phyloP scores from a whole-genome alignment of 108 stramenopile genomes.

The Cyclotella atomus region DNA sequence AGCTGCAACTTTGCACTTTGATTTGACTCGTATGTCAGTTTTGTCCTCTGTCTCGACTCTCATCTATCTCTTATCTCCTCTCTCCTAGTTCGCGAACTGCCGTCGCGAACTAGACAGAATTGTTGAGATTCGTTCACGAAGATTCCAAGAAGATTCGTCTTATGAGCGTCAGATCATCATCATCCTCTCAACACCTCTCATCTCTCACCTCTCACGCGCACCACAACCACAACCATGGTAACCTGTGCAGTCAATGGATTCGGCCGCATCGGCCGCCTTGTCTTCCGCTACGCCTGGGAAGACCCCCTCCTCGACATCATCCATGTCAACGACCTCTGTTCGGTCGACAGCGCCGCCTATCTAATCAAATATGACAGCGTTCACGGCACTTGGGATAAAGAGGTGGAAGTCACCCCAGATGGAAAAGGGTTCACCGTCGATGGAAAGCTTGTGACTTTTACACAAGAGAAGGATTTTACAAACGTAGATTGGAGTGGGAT shows the following conservation, averaged over 20 bases:
- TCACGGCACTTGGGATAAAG: constrained; percentile 92
- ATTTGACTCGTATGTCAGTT: too few relatives aligned
- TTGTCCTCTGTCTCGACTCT: too few relatives aligned
- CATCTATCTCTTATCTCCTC: too few relatives aligned
- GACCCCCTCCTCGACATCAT: constrained; percentile 89
- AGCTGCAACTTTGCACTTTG: too few relatives aligned
- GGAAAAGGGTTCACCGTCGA: constrained; percentile 84
- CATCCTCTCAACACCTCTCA: too few relatives aligned
- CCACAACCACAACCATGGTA: constrained; percentile 78
- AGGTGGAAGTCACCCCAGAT: constrained; percentile 68
- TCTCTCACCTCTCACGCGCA: too few relatives aligned
- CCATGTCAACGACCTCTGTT: constrained; percentile 93
- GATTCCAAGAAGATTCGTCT: too few relatives aligned
- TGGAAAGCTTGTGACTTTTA: constrained; percentile 83
- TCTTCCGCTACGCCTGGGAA: constrained; percentile 90
- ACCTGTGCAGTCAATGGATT: constrained; percentile 92
- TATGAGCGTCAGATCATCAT: too few relatives aligned
- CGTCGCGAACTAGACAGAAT: too few relatives aligned
- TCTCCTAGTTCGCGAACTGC: too few relatives aligned
- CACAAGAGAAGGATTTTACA: constrained; percentile 67
- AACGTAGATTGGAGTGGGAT: constrained; percentile 75
- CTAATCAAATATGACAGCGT: constrained; percentile 94
- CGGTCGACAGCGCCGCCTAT: constrained; percentile 86
- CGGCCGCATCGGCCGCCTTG: constrained; percentile 92
- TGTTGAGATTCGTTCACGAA: too few relatives aligned